phyloP scores from a whole-genome alignment of 1,139 yeast species.

The Candida albicans region DNA sequence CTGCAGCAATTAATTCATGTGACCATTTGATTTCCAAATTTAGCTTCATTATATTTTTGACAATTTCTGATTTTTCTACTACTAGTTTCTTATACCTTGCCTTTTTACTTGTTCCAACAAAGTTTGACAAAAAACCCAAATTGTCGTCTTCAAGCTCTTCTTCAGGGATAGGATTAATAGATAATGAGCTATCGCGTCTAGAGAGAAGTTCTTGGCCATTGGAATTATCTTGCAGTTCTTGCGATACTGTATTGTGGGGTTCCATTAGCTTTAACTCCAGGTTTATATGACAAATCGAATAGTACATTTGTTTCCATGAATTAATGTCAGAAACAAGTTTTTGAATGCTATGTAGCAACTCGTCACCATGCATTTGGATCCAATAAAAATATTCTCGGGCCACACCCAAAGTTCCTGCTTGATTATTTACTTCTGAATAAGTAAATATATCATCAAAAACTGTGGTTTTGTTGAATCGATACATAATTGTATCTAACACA shows the following conservation, averaged over 20 bases:
- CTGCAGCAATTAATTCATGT: constrained; percentile 64
- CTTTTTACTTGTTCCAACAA: constrained; percentile 36
- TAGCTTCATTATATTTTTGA: constrained; percentile 33
- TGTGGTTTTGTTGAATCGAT: constrained; percentile 13
- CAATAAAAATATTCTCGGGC: constrained; percentile 25
- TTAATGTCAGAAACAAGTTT: constrained; percentile 38
- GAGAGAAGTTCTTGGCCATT: not conserved
- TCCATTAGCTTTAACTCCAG: constrained; percentile 26
- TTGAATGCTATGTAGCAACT: constrained; percentile 41
- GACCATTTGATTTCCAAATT: constrained; percentile 41
- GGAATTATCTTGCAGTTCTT: not conserved
- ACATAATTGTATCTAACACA: constrained; percentile 22
- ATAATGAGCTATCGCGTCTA: constrained; percentile 11
- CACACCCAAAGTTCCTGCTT: constrained; percentile 18
- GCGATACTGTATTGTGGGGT: not conserved
- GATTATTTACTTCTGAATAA: constrained; percentile 13
- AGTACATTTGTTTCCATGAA: constrained; percentile 53
- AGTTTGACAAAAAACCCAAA: constrained; percentile 33
- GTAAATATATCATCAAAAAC: constrained; percentile 8
- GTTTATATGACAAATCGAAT: constrained; percentile 29
- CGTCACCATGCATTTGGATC: constrained; percentile 28
- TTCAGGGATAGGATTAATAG: constrained; percentile 12
- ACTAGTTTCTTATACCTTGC: constrained; percentile 35
- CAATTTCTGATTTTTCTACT: constrained; percentile 32
- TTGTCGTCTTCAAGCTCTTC: constrained; percentile 14